These are phyloP conservation scores for Lodderomyces theae DNA, from an alignment of 1,139 yeast species.

Conservation along the genomic window DNA sequence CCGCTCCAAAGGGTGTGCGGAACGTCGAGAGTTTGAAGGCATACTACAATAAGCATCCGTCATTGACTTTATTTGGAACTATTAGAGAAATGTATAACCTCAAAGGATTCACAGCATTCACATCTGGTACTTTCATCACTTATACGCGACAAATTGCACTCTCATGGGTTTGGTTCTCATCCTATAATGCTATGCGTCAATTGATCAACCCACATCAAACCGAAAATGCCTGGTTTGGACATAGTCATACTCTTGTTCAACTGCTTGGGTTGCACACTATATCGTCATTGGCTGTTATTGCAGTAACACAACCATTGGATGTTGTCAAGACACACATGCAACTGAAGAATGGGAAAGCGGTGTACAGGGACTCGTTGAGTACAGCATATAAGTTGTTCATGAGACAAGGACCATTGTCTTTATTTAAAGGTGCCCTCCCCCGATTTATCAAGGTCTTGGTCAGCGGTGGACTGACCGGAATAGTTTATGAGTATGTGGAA, in stretches of 20 bases:
- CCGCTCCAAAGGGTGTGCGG: conserved; percentile 19
- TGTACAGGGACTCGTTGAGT: conserved; percentile 66
- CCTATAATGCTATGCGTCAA: conserved; percentile 77
- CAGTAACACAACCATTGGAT: conserved; percentile 87
- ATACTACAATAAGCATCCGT: conserved; percentile 52
- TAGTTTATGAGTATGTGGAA: conserved; percentile 63
- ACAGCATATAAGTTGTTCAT: conserved; percentile 72
- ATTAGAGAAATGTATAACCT: conserved; percentile 64
- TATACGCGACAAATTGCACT: conserved; percentile 74
- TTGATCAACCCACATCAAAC: conserved; percentile 53
- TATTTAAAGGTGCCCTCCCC: conserved; percentile 83
- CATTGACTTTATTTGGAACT: conserved; percentile 52
- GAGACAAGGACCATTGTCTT: conserved; percentile 59
- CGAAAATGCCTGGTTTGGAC: conserved; percentile 49
- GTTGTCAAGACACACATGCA: conserved; percentile 88
- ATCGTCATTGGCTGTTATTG: conserved; percentile 66
- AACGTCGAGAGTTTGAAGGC: conserved; percentile 28
- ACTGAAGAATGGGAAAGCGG: conserved; percentile 59
- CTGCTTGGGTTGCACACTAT: conserved; percentile 54
- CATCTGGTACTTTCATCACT: conserved; percentile 81
- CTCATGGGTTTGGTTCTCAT: conserved; percentile 79
- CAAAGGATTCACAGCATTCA: conserved; percentile 77
- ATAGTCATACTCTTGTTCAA: conserved; percentile 37
- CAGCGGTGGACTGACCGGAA: conserved; percentile 76
- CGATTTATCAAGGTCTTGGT: conserved; percentile 74